These are phyloP conservation scores for Letharia lupina DNA, from an alignment of 495 filamentous ascomycete genomes.

Conservation along the genomic window DNA sequence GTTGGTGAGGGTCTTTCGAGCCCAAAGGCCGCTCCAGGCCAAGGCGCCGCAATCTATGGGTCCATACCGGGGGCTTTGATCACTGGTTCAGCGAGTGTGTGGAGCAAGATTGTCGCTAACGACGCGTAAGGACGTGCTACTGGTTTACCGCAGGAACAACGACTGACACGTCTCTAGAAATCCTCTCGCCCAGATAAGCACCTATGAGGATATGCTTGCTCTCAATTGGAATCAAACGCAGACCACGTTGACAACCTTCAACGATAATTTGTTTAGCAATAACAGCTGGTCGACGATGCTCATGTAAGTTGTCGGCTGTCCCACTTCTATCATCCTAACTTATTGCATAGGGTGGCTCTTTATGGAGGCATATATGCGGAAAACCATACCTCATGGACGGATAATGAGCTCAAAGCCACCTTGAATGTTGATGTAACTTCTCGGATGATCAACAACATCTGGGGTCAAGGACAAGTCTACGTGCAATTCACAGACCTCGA, in stretches of 20 bases:
- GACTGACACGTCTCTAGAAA: neutral
- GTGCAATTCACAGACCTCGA: conserved; percentile 6
- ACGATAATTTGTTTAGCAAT: neutral
- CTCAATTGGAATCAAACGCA: neutral
- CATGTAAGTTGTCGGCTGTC: neutral
- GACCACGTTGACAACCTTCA: neutral
- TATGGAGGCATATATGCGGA: neutral
- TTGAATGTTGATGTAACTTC: conserved; percentile 1
- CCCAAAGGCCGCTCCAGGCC: neutral
- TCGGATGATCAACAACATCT: conserved; percentile 9
- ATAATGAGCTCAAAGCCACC: neutral
- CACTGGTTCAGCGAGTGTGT: neutral
- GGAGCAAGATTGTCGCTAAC: neutral
- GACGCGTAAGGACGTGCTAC: neutral
- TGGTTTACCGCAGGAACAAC: neutral
- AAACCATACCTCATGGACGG: neutral
- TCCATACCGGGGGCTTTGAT: neutral
- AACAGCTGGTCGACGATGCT: neutral
- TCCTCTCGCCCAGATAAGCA: neutral
- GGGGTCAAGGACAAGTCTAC: neutral
- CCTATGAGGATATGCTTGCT: neutral
- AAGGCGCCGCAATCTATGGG: neutral
- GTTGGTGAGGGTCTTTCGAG: neutral
- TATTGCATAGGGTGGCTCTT: neutral
- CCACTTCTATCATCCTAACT: neutral